Conservation (phyloP, 192 early-diverging fungal genomes). For the Pilobolus umbonatus region DNA sequence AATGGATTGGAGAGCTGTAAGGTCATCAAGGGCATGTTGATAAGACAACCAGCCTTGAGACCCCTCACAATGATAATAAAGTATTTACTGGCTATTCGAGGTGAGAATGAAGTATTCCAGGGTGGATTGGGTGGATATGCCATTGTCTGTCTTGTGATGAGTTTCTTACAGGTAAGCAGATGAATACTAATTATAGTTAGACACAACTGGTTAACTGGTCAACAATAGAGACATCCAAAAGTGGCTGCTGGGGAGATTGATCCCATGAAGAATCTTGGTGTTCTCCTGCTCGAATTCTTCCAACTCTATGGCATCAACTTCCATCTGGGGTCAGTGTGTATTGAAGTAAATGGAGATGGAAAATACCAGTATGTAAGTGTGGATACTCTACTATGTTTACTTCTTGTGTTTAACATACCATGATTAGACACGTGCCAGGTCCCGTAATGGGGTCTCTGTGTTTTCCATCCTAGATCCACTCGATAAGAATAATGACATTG, state of each 20-base stretch:
- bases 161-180: conserved; percentile 66
- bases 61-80: conserved; percentile 80
- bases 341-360: conserved; percentile 52
- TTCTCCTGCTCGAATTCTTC: conserved; percentile 88
- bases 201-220: neutral
- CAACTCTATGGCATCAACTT: conserved; percentile 86
- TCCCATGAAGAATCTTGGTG: conserved; percentile 71
- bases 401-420: too few species aligned
- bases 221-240: conserved; percentile 69
- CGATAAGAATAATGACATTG: conserved; percentile 52
- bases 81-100: conserved; percentile 70
- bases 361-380: conserved; percentile 42
- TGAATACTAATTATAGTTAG: neutral
- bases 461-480: conserved; percentile 52
- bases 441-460: conserved; percentile 5
- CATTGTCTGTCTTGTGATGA: conserved; percentile 67
- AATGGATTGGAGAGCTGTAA: conserved; percentile 57
- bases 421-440: neutral
- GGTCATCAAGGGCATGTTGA: conserved; percentile 52
- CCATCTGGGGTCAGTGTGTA: conserved; percentile 62
- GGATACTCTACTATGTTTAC: too few species aligned
- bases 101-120: conserved; percentile 80
- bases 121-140: conserved; percentile 90
- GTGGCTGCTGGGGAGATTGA: conserved; percentile 60
- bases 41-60: conserved; percentile 54